Evolutionary conservation across 805 yeast genomes (phyloP).

Genomic region (Zygosaccharomyces gambellarensis): DNA sequence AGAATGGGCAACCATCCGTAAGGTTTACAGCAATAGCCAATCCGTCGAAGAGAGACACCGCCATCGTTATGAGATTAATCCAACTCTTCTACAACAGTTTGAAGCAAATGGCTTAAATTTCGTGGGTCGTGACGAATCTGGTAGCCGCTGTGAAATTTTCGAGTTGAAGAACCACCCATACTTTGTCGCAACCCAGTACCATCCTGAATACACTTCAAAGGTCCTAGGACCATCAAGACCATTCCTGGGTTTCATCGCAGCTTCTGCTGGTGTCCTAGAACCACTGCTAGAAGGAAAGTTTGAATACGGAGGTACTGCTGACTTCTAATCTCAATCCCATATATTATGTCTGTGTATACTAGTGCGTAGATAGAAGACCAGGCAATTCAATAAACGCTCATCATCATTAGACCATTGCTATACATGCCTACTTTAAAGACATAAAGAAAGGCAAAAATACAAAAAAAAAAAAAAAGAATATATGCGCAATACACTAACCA

Average conservation of each 20-base stretch:
- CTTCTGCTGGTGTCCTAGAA: slow-evolving; percentile 79
- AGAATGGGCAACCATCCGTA: slow-evolving; percentile 65
- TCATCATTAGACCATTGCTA: slow-evolving; percentile 2
- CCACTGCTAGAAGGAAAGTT: slow-evolving; percentile 46
- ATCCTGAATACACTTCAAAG: slow-evolving; percentile 95
- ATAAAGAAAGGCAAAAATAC: not conserved
- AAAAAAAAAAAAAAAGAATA: not conserved
- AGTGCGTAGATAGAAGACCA: not conserved
- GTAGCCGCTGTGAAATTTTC: slow-evolving; percentile 88
- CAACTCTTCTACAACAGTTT: slow-evolving; percentile 62
- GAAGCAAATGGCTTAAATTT: slow-evolving; percentile 79
- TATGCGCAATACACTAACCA: too few species aligned
- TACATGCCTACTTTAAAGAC: not conserved
- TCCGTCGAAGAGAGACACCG: slow-evolving; percentile 90
- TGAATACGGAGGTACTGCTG: slow-evolving; percentile 24
- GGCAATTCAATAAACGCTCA: not conserved
- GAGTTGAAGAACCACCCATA: slow-evolving; percentile 86
- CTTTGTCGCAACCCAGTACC: slow-evolving; percentile 94
- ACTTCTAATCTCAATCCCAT: slow-evolving; percentile 21
- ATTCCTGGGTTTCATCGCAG: slow-evolving; percentile 92
- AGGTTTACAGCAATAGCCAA: slow-evolving; percentile 67
- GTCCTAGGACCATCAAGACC: slow-evolving; percentile 97
- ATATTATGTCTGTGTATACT: slow-evolving; percentile 4
- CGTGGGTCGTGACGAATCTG: slow-evolving; percentile 89
- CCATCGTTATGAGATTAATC: slow-evolving; percentile 97